Conservation (phyloP, 2,329 filamentous ascomycete genomes). For the Apiospora pterosperma region DNA sequence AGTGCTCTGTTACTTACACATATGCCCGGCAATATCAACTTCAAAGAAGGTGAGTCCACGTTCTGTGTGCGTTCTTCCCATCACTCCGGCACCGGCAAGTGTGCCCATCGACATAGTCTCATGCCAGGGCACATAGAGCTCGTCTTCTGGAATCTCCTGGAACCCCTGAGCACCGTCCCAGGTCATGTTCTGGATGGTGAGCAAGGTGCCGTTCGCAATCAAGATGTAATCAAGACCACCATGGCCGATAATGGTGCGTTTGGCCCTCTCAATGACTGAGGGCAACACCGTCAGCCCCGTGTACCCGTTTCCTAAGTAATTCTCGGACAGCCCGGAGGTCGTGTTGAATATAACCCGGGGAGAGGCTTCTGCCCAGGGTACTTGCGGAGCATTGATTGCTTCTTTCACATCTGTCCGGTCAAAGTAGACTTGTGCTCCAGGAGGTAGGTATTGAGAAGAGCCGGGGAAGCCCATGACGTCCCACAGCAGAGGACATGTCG, state of each 20-base stretch:
- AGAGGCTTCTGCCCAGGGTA: slow-evolving; percentile 22
- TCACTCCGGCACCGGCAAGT: slow-evolving; percentile 60
- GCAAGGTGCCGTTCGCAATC: slow-evolving; percentile 64
- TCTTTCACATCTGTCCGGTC: slow-evolving; percentile 66
- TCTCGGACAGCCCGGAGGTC: slow-evolving; percentile 46
- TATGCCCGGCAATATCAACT: slow-evolving; percentile 59
- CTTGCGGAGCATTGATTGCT: slow-evolving; percentile 60
- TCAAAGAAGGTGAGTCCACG: slow-evolving; percentile 67
- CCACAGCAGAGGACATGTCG: slow-evolving; percentile 65
- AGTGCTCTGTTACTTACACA: too few relatives aligned
- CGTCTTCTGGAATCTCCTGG: slow-evolving; percentile 53
- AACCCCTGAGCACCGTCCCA: slow-evolving; percentile 73
- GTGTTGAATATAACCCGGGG: slow-evolving; percentile 31
- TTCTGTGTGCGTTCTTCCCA: slow-evolving; percentile 70
- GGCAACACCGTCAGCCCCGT: slow-evolving; percentile 58
- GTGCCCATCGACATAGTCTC: slow-evolving; percentile 25
- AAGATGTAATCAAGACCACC: slow-evolving; percentile 68
- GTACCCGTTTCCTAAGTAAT: slow-evolving; percentile 55
- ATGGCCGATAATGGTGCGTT: slow-evolving; percentile 71
- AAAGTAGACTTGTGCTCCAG: slow-evolving; percentile 63
- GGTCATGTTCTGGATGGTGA: slow-evolving; percentile 78
- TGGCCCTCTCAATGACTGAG: slow-evolving; percentile 67
- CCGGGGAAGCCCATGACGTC: slow-evolving; percentile 56
- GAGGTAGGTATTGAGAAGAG: slow-evolving; percentile 58
- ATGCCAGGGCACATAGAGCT: slow-evolving; percentile 69